Conservation (phyloP, 805 yeast species). For the Saccharomyces kudriavzevii region DNA sequence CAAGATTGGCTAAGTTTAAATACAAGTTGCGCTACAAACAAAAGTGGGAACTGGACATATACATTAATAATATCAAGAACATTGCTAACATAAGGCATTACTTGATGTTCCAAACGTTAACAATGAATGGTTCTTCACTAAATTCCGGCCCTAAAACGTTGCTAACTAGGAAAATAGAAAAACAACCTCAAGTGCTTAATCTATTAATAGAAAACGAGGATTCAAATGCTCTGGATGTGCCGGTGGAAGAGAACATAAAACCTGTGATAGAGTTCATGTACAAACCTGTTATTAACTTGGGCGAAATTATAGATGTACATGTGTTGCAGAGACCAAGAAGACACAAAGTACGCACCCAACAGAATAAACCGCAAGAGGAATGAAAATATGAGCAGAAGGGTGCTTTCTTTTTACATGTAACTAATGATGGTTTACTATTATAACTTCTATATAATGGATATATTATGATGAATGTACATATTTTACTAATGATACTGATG, state of each 20-base stretch:
- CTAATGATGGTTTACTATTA: background rate
- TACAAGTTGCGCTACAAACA: constrained; percentile 21
- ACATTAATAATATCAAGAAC: constrained; percentile 20
- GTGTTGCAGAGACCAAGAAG: constrained; percentile 28
- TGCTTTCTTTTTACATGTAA: background rate
- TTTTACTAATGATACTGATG: background rate
- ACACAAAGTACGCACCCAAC: constrained; percentile 1
- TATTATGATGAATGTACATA: background rate
- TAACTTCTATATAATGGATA: background rate
- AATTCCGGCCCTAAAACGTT: constrained; percentile 3
- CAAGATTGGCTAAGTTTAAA: constrained; percentile 20
- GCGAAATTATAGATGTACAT: constrained; percentile 24
- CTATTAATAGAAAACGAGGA: constrained; percentile 4
- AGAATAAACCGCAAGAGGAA: background rate
- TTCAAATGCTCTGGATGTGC: constrained; percentile 2
- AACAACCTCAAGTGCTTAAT: background rate
- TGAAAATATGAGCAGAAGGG: background rate
- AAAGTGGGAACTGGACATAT: constrained; percentile 28
- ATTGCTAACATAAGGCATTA: constrained; percentile 20
- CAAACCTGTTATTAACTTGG: constrained; percentile 17
- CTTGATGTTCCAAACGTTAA: constrained; percentile 10
- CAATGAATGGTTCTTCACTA: background rate
- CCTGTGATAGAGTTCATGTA: constrained; percentile 20
- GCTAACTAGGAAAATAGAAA: constrained; percentile 2
- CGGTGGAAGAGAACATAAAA: constrained; percentile 14